A percentile compares a stretch with the other conserved stretches of the same genome.
Evolutionary conservation across 495 filamentous ascomycete genomes (phyloP).

Genomic region (Niebla homalea): DNA sequence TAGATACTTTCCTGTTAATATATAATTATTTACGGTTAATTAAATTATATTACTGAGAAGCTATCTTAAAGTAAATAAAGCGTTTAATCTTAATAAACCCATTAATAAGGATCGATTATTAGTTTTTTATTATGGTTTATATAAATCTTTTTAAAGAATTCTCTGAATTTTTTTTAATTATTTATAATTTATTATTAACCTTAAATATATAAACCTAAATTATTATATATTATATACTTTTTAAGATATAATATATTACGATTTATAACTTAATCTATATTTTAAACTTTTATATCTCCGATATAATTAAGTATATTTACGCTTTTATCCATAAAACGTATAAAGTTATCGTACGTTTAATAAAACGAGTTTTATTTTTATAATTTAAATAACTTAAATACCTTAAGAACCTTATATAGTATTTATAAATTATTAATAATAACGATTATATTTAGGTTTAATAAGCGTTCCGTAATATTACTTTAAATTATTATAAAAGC

Average conservation of each 20-base stretch:
- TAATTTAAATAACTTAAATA: neutral
- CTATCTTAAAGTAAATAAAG: neutral
- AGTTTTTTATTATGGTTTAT: neutral
- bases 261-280: neutral
- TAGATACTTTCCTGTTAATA: neutral
- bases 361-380: neutral
- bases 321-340: neutral
- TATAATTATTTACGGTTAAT: neutral
- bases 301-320: neutral
- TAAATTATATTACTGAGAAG: neutral
- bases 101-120: neutral
- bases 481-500: neutral
- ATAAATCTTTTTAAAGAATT: neutral
- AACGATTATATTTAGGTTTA: too few species aligned
- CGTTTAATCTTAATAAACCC: neutral
- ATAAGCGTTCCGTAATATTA: neutral
- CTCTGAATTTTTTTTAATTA: neutral
- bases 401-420: too few species aligned
- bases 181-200: neutral
- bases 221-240: neutral
- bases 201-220: neutral
- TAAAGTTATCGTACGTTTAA: neutral
- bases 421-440: too few species aligned
- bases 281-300: neutral
- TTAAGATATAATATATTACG: neutral